Conservation (phyloP, 352 stramenopile genomes). For the Globisporangium nodosum region DNA sequence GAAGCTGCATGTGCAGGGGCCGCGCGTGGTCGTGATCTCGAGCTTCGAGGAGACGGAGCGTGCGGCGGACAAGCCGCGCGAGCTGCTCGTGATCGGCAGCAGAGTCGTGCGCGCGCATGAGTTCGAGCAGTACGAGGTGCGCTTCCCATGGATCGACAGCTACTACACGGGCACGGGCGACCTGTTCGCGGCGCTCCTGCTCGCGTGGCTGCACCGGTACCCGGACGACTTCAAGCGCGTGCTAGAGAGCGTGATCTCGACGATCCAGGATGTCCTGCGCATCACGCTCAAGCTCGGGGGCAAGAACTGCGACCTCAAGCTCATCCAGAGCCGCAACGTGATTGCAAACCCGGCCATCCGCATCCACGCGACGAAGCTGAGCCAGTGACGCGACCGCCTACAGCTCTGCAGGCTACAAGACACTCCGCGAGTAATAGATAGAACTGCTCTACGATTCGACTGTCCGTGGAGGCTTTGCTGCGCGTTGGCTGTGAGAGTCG, state of each 20-base stretch:
- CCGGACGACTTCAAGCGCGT: slow-evolving; percentile 57
- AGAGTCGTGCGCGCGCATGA: slow-evolving; percentile 21
- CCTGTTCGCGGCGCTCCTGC: slow-evolving; percentile 73
- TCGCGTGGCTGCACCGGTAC: slow-evolving; percentile 69
- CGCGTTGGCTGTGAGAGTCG: neutral
- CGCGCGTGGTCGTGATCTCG: slow-evolving; percentile 76
- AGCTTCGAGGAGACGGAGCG: slow-evolving; percentile 58
- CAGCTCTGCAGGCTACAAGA: neutral
- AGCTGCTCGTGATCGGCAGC: slow-evolving; percentile 70
- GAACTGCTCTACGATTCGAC: slow-evolving; percentile 8
- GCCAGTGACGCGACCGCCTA: slow-evolving; percentile 8
- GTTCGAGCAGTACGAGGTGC: slow-evolving; percentile 76
- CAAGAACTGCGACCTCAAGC: slow-evolving; percentile 73
- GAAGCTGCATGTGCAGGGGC: slow-evolving; percentile 65
- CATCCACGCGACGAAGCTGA: slow-evolving; percentile 36
- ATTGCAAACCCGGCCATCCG: slow-evolving; percentile 52
- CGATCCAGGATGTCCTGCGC: slow-evolving; percentile 73
- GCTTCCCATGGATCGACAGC: slow-evolving; percentile 70
- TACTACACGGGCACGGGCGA: slow-evolving; percentile 85
- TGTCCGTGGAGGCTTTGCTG: neutral
- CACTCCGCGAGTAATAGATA: slow-evolving; percentile 26
- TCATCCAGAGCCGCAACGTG: slow-evolving; percentile 75
- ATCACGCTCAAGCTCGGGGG: slow-evolving; percentile 59
- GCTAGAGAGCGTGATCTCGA: slow-evolving; percentile 73
- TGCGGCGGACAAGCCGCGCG: slow-evolving; percentile 29